Conservation (phyloP, 2,329 filamentous ascomycete genomes). For the Pseudodiploospora longispora region DNA sequence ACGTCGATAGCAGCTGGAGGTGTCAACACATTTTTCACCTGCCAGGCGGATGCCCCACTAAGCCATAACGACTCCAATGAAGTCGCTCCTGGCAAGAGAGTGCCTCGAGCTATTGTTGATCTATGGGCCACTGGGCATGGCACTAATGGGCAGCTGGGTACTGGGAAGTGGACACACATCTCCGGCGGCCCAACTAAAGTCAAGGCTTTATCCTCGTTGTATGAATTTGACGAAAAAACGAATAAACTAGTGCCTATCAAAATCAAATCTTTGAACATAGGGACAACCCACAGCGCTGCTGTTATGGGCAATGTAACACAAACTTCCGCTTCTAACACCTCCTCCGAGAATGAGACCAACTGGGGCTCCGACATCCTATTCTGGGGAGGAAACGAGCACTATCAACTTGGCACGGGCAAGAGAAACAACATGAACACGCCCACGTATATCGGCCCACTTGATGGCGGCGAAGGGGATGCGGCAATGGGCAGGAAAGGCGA, state of each 20-base stretch:
- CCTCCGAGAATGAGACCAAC: constrained; percentile 63
- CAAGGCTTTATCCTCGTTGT: constrained; percentile 72
- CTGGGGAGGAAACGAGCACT: constrained; percentile 93
- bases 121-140: constrained; percentile 84
- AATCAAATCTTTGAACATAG: constrained; percentile 63
- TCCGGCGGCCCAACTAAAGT: constrained; percentile 72
- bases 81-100: constrained; percentile 23
- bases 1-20: constrained; percentile 81
- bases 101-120: constrained; percentile 40
- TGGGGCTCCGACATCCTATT: constrained; percentile 85
- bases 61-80: constrained; percentile 10
- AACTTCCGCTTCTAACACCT: constrained; percentile 44
- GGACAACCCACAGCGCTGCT: constrained; percentile 72
- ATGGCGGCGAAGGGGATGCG: constrained; percentile 51
- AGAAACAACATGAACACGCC: constrained; percentile 71
- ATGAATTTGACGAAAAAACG: constrained; percentile 73
- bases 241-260: constrained; percentile 69
- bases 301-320: constrained; percentile 75
- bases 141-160: constrained; percentile 75
- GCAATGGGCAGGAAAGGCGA: constrained; percentile 53
- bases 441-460: constrained; percentile 69
- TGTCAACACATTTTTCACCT: constrained; percentile 75
- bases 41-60: constrained; percentile 59
- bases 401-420: constrained; percentile 87
- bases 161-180: constrained; percentile 81